Percentiles rank a stretch among this genome's conserved stretches.
These are phyloP conservation scores for Zygoascus flipseniorum DNA, from an alignment of 805 yeast genomes.

Conservation along the genomic window DNA sequence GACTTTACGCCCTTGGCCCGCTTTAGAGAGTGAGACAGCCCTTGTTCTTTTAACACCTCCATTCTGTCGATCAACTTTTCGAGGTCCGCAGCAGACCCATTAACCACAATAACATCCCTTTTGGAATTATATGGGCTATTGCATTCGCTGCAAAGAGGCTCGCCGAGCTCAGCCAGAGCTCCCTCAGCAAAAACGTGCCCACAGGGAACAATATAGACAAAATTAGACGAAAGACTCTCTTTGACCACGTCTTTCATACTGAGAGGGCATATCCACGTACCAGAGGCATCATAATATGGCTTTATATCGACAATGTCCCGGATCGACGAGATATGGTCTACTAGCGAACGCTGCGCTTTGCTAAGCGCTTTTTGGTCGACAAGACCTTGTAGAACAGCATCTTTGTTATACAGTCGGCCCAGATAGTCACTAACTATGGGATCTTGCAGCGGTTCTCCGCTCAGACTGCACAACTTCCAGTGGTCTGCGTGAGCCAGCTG, in stretches of 20 bases:
- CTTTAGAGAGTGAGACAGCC: neutral
- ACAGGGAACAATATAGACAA: constrained; percentile 35
- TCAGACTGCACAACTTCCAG: constrained; percentile 42
- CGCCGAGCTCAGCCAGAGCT: constrained; percentile 14
- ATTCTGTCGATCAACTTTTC: neutral
- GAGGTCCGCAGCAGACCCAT: neutral
- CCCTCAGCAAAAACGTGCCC: constrained; percentile 22
- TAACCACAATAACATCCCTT: neutral
- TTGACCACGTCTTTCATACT: constrained; percentile 27
- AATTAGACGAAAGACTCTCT: constrained; percentile 24
- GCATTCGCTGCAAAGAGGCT: constrained; percentile 5
- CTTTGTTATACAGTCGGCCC: constrained; percentile 58
- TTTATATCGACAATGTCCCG: constrained; percentile 38
- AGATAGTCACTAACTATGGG: constrained; percentile 59
- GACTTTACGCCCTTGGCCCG: neutral
- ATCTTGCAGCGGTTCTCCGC: constrained; percentile 32
- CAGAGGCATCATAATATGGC: constrained; percentile 17
- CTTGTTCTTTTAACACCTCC: neutral
- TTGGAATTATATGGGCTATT: neutral
- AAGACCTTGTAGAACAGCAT: constrained; percentile 47
- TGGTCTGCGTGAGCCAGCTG: constrained; percentile 22
- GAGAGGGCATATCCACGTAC: constrained; percentile 30
- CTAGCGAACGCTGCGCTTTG: constrained; percentile 1
- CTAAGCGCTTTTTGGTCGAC: constrained; percentile 29
- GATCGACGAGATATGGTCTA: constrained; percentile 30